Evolutionary conservation across 1,139 yeast species (phyloP).

Genomic region (Geotrichum reessii): DNA sequence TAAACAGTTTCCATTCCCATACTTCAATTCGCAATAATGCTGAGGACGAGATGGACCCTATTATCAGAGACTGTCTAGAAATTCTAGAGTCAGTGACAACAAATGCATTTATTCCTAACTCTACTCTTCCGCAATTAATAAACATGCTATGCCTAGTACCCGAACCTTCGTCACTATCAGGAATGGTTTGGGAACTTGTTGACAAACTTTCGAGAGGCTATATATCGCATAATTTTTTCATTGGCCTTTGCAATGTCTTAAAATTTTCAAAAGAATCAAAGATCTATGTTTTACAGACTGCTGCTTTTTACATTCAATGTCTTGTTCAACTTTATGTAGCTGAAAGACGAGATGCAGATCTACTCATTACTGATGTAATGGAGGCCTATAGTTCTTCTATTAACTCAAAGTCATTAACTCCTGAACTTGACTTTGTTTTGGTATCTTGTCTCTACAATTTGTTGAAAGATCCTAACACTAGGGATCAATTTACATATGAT

Average conservation of each 20-base stretch:
- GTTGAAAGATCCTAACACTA: conserved; percentile 23
- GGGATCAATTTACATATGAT: conserved; percentile 34
- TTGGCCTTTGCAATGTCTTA: conserved; percentile 38
- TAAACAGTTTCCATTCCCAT: background rate
- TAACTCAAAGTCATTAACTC: conserved; percentile 30
- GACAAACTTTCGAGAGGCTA: conserved; percentile 37
- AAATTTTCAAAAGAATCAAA: conserved; percentile 17
- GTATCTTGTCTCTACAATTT: conserved; percentile 26
- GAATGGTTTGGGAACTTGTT: conserved; percentile 40
- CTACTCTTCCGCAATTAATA: conserved; percentile 39
- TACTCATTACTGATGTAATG: conserved; percentile 28
- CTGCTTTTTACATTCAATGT: conserved; percentile 36
- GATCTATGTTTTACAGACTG: conserved; percentile 21
- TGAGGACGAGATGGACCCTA: conserved; percentile 22
- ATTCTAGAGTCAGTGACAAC: conserved; percentile 45
- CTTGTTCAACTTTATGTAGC: conserved; percentile 22
- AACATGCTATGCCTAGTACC: conserved; percentile 48
- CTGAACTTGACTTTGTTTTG: conserved; percentile 16
- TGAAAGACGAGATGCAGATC: conserved; percentile 20
- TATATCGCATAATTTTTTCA: conserved; percentile 37
- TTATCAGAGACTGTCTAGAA: conserved; percentile 44
- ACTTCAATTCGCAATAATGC: background rate
- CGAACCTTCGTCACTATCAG: conserved; percentile 32
- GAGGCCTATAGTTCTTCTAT: conserved; percentile 28
- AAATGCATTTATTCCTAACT: conserved; percentile 46